Evolutionary conservation across 192 early-diverging fungal genomes (phyloP).

Genomic region (Backusella morwellensis): DNA sequence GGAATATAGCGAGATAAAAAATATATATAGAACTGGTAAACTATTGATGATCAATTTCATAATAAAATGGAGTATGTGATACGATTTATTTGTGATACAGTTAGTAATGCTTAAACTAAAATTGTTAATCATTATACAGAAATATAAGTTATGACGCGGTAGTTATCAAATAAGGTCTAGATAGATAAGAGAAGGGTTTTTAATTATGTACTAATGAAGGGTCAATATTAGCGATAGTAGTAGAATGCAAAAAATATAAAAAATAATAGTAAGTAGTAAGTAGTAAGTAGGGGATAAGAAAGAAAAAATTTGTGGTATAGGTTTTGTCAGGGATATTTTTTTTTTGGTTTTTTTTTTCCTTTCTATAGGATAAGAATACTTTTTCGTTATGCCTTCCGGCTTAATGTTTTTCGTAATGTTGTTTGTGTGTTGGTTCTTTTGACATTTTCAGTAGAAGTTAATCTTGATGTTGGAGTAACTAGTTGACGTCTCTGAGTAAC

Average conservation of each 20-base stretch:
- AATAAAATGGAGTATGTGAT: neutral
- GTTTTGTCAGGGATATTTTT: neutral
- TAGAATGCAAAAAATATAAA: neutral
- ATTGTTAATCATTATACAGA: conserved; percentile 5
- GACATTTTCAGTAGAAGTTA: neutral
- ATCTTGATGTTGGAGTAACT: neutral
- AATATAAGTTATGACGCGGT: neutral
- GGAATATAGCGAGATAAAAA: neutral
- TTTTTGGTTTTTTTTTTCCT: neutral
- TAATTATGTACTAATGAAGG: conserved; percentile 5
- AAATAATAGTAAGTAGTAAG: neutral
- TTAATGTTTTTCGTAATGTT: neutral
- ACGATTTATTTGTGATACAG: conserved; percentile 4
- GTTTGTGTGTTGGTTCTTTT: neutral
- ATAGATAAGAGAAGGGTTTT: conserved; percentile 6
- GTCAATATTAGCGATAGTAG: neutral
- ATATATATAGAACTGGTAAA: neutral
- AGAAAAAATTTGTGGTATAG: neutral
- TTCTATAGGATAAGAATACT: neutral
- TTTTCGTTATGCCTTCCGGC: conserved; percentile 4
- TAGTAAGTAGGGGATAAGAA: neutral
- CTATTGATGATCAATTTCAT: conserved; percentile 2
- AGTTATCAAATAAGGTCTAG: neutral
- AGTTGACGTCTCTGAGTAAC: neutral
- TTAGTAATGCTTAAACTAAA: neutral